Evolutionary conservation across 23 red algal species (phyloP).

Genomic region (Gracilaria gracilis): DNA sequence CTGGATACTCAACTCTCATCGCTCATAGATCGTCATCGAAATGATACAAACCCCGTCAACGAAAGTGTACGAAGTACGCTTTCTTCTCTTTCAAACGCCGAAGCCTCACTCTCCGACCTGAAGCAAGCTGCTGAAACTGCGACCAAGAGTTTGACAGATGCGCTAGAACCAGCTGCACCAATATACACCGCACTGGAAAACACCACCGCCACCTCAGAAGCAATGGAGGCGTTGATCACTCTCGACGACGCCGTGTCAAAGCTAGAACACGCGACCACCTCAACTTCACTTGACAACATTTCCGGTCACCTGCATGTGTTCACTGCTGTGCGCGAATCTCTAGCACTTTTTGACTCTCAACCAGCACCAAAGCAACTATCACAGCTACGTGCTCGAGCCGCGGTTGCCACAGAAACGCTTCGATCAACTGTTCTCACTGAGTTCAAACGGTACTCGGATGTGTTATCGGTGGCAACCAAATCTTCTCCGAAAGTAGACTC

Average conservation of each 20-base stretch:
- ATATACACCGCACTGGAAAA: slow-evolving; percentile 63
- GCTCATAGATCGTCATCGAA: slow-evolving; percentile 56
- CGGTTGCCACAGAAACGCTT: slow-evolving; percentile 62
- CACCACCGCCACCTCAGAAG: slow-evolving; percentile 22
- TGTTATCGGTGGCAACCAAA: slow-evolving; percentile 18
- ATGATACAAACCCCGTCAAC: slow-evolving; percentile 20
- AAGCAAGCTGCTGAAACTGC: slow-evolving; percentile 39
- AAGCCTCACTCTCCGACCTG: slow-evolving; percentile 27
- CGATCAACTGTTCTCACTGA: slow-evolving; percentile 47
- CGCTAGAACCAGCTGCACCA: slow-evolving; percentile 42
- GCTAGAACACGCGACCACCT: slow-evolving; percentile 41
- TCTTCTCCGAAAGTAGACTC: slow-evolving; percentile 36
- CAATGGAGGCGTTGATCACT: slow-evolving; percentile 51
- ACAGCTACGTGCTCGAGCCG: slow-evolving; percentile 53
- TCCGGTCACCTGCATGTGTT: slow-evolving; percentile 44
- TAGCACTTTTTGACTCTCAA: slow-evolving; percentile 26
- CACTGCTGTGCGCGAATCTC: slow-evolving; percentile 15
- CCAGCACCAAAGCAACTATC: slow-evolving; percentile 4
- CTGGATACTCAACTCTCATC: slow-evolving; percentile 57
- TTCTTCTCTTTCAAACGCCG: slow-evolving; percentile 13
- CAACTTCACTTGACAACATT: slow-evolving; percentile 1
- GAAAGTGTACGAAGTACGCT: slow-evolving; percentile 20
- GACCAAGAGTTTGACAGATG: slow-evolving; percentile 22
- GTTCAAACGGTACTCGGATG: slow-evolving; percentile 56
- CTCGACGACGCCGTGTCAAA: slow-evolving; percentile 46